Conservation (phyloP, 192 early-diverging fungal genomes). For the Backusella liffmaniae region DNA sequence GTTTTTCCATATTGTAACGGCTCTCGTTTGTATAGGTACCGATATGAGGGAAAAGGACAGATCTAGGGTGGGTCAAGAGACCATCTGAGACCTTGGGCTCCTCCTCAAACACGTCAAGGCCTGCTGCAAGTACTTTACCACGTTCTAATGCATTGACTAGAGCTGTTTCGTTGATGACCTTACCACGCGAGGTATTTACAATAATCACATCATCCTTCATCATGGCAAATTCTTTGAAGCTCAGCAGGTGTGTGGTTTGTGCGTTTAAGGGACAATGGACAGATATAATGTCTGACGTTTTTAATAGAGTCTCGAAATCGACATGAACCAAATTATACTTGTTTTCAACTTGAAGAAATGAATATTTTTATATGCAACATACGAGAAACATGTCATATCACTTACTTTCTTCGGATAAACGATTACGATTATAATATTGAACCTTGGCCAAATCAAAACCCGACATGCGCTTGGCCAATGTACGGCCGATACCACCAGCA, state of each 20-base stretch:
- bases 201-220: slow-evolving; percentile 48
- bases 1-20: slow-evolving; percentile 41
- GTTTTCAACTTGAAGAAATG: slow-evolving; percentile 36
- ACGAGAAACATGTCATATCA: not conserved
- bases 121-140: slow-evolving; percentile 41
- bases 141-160: slow-evolving; percentile 46
- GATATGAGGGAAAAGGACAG: slow-evolving; percentile 49
- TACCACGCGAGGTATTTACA: slow-evolving; percentile 50
- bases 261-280: slow-evolving; percentile 43
- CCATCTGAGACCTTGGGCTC: slow-evolving; percentile 46
- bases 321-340: slow-evolving; percentile 43
- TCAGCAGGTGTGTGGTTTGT: slow-evolving; percentile 40
- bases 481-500: slow-evolving; percentile 52
- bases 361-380: too few species aligned
- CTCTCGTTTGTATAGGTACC: slow-evolving; percentile 44
- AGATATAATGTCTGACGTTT: slow-evolving; percentile 48
- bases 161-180: slow-evolving; percentile 47
- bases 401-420: slow-evolving; percentile 40
- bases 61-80: slow-evolving; percentile 40
- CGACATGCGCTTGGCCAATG: slow-evolving; percentile 46
- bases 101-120: slow-evolving; percentile 30
- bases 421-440: slow-evolving; percentile 48
- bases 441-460: slow-evolving; percentile 44
- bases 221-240: slow-evolving; percentile 40
- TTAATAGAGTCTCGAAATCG: slow-evolving; percentile 49